Evolutionary conservation across 2,329 filamentous ascomycete species (phyloP).

Genomic region (Ophiostoma fasciatum): DNA sequence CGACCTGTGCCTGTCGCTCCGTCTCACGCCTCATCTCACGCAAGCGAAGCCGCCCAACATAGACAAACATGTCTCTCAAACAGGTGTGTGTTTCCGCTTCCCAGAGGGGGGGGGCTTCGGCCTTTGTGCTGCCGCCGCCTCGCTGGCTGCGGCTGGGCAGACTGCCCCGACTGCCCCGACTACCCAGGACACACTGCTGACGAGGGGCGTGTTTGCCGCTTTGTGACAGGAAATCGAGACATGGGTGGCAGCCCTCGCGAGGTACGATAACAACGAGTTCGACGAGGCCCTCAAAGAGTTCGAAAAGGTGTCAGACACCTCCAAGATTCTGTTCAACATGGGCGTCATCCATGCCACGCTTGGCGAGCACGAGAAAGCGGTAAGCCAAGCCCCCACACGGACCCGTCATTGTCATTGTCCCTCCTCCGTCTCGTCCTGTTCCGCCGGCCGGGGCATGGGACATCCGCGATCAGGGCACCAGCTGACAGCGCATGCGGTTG

Average conservation of each 20-base stretch:
- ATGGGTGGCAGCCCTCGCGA: slow-evolving; percentile 80
- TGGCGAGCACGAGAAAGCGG: slow-evolving; percentile 89
- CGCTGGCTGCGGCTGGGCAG: no score
- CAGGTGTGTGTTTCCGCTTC: slow-evolving; percentile 17
- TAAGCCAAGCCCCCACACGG: no score
- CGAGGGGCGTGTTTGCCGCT: no score
- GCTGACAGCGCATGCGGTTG: neutral
- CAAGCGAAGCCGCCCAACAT: no score
- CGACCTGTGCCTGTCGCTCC: no score
- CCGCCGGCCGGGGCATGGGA: no score
- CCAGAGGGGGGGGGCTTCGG: no score
- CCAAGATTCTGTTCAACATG: slow-evolving; percentile 97
- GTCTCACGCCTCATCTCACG: no score
- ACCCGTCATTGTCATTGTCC: slow-evolving; percentile 29
- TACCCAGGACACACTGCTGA: no score
- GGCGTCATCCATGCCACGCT: slow-evolving; percentile 95
- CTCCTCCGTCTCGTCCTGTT: neutral
- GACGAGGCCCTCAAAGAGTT: slow-evolving; percentile 77
- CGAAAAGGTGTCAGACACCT: slow-evolving; percentile 79
- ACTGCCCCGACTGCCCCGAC: no score
- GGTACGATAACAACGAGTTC: slow-evolving; percentile 96
- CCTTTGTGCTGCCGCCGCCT: no score
- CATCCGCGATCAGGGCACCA: neutral
- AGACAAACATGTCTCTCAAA: slow-evolving; percentile 24
- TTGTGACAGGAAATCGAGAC: slow-evolving; percentile 99